Conservation (phyloP, 345 rosid genomes). For the Lumnitzera littorea region DNA sequence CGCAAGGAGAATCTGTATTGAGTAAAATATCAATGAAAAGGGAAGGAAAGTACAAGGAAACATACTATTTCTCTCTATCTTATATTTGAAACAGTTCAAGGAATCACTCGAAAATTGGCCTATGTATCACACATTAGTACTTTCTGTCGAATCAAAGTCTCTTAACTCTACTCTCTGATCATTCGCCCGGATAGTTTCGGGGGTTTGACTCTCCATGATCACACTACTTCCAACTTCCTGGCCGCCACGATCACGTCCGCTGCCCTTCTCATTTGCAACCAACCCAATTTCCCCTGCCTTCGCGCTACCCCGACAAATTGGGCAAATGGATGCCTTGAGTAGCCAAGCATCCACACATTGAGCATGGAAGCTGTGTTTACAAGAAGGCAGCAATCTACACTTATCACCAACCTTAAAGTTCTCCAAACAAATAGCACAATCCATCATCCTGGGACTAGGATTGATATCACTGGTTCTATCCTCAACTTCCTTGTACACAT, state of each 20-base stretch:
- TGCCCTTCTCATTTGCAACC: too few species aligned
- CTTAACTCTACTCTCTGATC: too few species aligned
- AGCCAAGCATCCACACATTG: slow-evolving; percentile 24
- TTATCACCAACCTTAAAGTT: slow-evolving; percentile 21
- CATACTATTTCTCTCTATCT: too few species aligned
- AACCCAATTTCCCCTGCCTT: too few species aligned
- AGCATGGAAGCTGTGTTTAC: slow-evolving; percentile 26
- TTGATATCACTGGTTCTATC: too few species aligned
- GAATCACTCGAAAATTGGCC: too few species aligned
- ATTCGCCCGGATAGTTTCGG: background rate
- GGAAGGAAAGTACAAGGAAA: background rate
- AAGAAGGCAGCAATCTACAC: slow-evolving; percentile 28
- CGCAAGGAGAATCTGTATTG: background rate
- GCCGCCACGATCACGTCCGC: too few species aligned
- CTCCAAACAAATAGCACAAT: slow-evolving; percentile 34
- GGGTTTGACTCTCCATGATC: background rate
- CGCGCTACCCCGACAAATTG: background rate
- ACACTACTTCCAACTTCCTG: background rate
- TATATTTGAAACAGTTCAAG: too few species aligned
- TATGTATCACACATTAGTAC: too few species aligned
- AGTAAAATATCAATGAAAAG: background rate
- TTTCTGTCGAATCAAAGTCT: too few species aligned
- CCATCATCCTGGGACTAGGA: background rate
- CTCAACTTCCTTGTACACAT: too few species aligned
- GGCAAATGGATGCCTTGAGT: background rate